A percentile compares a stretch with the other conserved stretches of the same genome.
phyloP scores from a whole-genome alignment of 352 stramenopile species.

The Phytophthora pseudosyringae region DNA sequence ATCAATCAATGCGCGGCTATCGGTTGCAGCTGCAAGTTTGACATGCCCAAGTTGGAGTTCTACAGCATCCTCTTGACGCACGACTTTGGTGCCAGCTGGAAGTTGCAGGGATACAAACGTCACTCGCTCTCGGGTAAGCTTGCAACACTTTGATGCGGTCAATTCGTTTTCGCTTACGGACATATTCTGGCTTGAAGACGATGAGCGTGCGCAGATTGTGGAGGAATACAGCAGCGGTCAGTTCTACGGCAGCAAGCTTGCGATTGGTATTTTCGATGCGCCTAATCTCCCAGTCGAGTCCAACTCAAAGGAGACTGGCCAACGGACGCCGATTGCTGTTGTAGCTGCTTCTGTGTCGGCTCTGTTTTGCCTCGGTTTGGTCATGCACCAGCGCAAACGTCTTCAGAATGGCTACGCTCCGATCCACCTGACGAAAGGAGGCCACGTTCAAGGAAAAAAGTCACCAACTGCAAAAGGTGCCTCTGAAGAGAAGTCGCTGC shows the following conservation, averaged over 20 bases:
- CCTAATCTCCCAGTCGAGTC: conserved; percentile 46
- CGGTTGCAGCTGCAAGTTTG: conserved; percentile 54
- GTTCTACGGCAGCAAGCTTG: conserved; percentile 70
- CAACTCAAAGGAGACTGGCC: conserved; percentile 37
- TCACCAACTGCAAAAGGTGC: conserved; percentile 19
- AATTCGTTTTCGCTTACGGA: background rate
- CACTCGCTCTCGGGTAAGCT: conserved; percentile 56
- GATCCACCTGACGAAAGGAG: conserved; percentile 51
- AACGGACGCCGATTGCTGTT: conserved; percentile 42
- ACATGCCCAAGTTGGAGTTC: conserved; percentile 67
- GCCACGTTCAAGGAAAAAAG: conserved; percentile 48
- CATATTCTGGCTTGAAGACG: conserved; percentile 30
- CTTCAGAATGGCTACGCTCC: conserved; percentile 71
- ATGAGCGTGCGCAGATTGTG: conserved; percentile 61
- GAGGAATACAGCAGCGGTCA: conserved; percentile 60
- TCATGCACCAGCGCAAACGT: conserved; percentile 62
- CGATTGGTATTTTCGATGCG: conserved; percentile 66
- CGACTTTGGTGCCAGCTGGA: conserved; percentile 39
- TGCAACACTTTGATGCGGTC: background rate
- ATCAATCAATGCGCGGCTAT: background rate
- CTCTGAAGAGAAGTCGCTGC: conserved; percentile 37
- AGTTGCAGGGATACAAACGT: conserved; percentile 64
- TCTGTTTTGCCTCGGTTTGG: conserved; percentile 53
- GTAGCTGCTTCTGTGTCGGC: conserved; percentile 53
- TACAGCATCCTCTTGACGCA: conserved; percentile 69